Percentiles rank a stretch among this genome's conserved stretches.
Evolutionary conservation across 2,329 filamentous ascomycete species (phyloP).

Genomic region (Ophiocordyceps camponoti-saundersi): DNA sequence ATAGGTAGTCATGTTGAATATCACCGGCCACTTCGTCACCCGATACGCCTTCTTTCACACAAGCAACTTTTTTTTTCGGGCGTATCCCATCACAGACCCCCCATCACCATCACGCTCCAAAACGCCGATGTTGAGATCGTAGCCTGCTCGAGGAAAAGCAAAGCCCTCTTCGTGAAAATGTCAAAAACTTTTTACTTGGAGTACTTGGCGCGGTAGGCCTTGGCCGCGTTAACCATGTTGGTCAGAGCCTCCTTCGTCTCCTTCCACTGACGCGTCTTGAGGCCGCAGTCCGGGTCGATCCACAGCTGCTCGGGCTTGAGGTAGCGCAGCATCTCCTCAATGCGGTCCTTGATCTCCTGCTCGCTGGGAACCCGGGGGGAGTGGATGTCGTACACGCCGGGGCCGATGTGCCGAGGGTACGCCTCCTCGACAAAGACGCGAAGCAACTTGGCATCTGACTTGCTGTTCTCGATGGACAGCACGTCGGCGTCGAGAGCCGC

Average conservation of each 20-base stretch:
- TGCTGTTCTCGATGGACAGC: conserved; percentile 99
- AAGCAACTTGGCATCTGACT: conserved; percentile 98
- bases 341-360: conserved; percentile 95
- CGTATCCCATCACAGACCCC: conserved; percentile 13
- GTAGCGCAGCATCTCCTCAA: conserved; percentile 95
- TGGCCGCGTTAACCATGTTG: conserved; percentile 98
- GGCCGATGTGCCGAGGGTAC: conserved; percentile 95
- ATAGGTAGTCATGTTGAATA: too few relatives aligned
- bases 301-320: conserved; percentile 97
- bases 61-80: conserved; percentile 12
- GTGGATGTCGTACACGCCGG: conserved; percentile 99
- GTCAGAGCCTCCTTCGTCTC: conserved; percentile 92
- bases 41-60: too few relatives aligned
- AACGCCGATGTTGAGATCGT: conserved; percentile 46
- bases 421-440: conserved; percentile 96
- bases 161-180: conserved; percentile 12
- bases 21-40: too few relatives aligned
- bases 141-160: conserved; percentile 20
- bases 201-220: conserved; percentile 88
- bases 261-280: conserved; percentile 97
- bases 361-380: conserved; percentile 91
- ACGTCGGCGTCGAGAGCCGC: conserved; percentile 95
- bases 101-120: conserved; percentile 19
- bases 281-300: conserved; percentile 98
- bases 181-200: conserved; percentile 32